Base-by-base conservation (phyloP, 2,329 filamentous ascomycete genomes). In the Stenocarpella maydis region DNA sequence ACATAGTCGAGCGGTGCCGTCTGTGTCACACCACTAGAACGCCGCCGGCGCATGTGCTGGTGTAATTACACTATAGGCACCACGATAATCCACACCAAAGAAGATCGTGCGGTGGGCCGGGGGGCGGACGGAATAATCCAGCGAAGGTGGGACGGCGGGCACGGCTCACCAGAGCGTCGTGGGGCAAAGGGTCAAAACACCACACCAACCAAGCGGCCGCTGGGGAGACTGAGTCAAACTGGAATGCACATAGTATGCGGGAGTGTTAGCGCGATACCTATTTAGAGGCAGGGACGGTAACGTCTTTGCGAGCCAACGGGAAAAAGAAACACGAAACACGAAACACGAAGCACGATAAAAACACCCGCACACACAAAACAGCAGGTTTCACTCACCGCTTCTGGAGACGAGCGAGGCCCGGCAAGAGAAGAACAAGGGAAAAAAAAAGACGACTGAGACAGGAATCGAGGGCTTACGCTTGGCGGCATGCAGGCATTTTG, bases 21-120 rank as follows among this genome's bases (percentile, higher is more conserved):
- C 58, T 63, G 58, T 63, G 58, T 49, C 28, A 63, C 58, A 15
- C n/a, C 58, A 47, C 58, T 63, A 63, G 58, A 15, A 43, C 28
- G 41, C n/a, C 58, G 58, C 41, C 58, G 58, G 58, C 58, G 28
- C 58, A 49, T 47, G 28, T 47, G 41, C 28, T 63, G 58, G 14
- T 37, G 24, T 37, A 19, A 49, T 15, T 49, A 26, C 26, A 26
- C 28, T 63, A 34, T 63, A 49, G 58, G 58, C 43, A 63, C 26
- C 58, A 63, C 45, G 43, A 63, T 63, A 47, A 63, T 49, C 58
- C 58, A 49, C 37, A 49, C 37, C 58, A 63, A 63, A 37, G 43
- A 24, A 37, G 19, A 55, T 37, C 53, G 53, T 24, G 50, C 3
- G 28, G 50, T 54, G 28, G 50, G 50, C 50, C 50, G 19, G 17